Evolutionary conservation across 106 monocot genomes (phyloP), one percentile per base, ranked within the genome.

Genomic region (Dioscorea dumetorum): DNA sequence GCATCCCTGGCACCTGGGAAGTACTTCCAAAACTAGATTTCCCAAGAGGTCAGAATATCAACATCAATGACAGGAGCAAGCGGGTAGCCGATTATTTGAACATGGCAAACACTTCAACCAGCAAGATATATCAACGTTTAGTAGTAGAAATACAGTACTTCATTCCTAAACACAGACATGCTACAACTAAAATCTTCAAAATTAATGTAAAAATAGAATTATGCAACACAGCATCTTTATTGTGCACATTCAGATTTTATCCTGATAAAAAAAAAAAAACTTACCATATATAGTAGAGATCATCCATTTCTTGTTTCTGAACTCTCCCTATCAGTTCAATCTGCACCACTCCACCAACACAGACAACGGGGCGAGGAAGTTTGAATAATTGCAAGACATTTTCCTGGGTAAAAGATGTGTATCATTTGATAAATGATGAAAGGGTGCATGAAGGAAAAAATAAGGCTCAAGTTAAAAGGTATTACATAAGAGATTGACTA

Each of bases 291-390:
- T 91, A 91, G 53, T 85, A 91, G 28, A 77, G 68, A 24, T 67
- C 70, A 68, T 95, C 91, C 23, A 76, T 54, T 60, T 68, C 79
- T 73, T 88, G 85, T 57, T 57, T 79, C 48, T 95, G 95, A 65
- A 91, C 91, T 62, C 95, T 83, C 19, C 95, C 95, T 68, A 88
- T 22, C 12, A 95, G 68, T 72, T 95, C 88, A 61, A 95, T 83
- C 76, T 82, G 83, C 69, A 95, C 57, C 49, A 90, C 63, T 67
- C 86, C 91, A 69, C 95, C 95, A 48, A 88, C 72, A 77, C 95
- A 95, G 21, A 95, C 52, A 58, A 73, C 80, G 4, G 91, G 95
- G 41, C 79, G 81, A 24, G 95, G 91, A 61, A 95, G 88, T 73
- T 77, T 88, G 70, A 95, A 95, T 54, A 81, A 76, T 63, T 95